phyloP scores from a whole-genome alignment of 306 rosid species.

The Carpinus fangiana region DNA sequence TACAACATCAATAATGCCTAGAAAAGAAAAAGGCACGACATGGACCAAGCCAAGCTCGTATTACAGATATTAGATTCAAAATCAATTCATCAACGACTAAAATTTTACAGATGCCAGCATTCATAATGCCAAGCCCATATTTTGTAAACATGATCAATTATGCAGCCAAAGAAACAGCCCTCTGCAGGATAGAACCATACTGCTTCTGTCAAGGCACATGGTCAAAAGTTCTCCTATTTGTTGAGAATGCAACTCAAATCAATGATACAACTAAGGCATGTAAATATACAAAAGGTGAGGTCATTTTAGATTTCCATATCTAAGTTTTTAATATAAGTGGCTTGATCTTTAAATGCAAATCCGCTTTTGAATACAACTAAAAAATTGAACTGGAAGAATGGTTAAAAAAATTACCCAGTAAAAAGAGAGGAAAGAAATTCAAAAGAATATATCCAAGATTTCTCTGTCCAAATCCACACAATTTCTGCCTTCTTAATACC shows the following conservation, averaged over 20 bases:
- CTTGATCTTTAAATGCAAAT: not conserved
- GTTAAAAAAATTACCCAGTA: not conserved
- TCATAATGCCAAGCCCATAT: not conserved
- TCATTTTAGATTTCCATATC: not conserved
- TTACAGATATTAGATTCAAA: not conserved
- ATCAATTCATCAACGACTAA: not conserved
- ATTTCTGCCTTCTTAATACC: not conserved
- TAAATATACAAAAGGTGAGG: not conserved
- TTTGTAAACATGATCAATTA: not conserved
- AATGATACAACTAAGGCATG: not conserved
- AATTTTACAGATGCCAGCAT: not conserved
- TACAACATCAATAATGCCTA: not conserved
- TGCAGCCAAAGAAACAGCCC: not conserved
- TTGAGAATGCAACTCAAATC: slow-evolving; percentile 1
- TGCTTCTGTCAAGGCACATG: not conserved
- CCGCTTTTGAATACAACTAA: not conserved
- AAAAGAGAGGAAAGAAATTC: not conserved
- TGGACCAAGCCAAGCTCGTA: not conserved
- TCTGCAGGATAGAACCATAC: not conserved
- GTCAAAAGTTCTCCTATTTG: not conserved
- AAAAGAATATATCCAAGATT: not conserved
- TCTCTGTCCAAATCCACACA: not conserved
- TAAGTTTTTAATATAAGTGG: not conserved
- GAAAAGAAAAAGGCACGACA: not conserved
- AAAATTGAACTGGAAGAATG: not conserved